phyloP scores from a whole-genome alignment of 31 red algal genomes.

The Asparagopsis taxiformis region DNA sequence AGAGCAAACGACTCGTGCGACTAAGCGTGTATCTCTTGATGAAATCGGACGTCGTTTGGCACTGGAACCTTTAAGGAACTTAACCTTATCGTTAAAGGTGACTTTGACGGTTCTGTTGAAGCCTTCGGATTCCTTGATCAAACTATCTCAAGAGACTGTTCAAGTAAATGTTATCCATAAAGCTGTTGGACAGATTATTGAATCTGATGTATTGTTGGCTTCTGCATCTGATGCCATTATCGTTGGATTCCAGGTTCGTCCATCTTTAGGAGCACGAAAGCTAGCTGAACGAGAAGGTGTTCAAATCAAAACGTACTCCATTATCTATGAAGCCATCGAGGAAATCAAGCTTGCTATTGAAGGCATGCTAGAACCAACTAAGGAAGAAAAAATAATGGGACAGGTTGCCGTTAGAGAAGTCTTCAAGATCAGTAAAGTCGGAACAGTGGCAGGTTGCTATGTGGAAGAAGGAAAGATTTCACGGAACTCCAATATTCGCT shows the following conservation, averaged over 20 bases:
- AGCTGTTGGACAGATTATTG: constrained; percentile 51
- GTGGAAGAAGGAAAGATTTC: constrained; percentile 29
- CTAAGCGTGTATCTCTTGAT: neutral
- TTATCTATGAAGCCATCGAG: constrained; percentile 16
- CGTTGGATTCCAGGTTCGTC: constrained; percentile 45
- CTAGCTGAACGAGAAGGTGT: constrained; percentile 1
- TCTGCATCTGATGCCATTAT: constrained; percentile 26
- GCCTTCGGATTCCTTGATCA: constrained; percentile 29
- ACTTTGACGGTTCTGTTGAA: constrained; percentile 52
- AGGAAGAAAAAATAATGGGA: neutral
- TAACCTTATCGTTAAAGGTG: constrained; percentile 50
- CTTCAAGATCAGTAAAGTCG: constrained; percentile 10
- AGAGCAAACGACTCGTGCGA: neutral
- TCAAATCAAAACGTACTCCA: constrained; percentile 5
- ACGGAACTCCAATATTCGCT: neutral
- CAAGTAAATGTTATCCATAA: constrained; percentile 23
- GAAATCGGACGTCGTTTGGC: neutral
- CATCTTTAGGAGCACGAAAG: neutral
- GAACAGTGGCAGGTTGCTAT: constrained; percentile 14
- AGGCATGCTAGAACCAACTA: constrained; percentile 9
- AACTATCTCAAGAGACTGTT: constrained; percentile 3
- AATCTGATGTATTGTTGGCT: constrained; percentile 55
- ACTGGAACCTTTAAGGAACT: neutral
- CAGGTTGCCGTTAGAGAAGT: constrained; percentile 11
- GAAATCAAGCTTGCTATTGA: neutral